Evolutionary conservation across 1,284 basidiomycete genomes (phyloP), one percentile per base, ranked within the genome.

Genomic region (Tilletia setariae): DNA sequence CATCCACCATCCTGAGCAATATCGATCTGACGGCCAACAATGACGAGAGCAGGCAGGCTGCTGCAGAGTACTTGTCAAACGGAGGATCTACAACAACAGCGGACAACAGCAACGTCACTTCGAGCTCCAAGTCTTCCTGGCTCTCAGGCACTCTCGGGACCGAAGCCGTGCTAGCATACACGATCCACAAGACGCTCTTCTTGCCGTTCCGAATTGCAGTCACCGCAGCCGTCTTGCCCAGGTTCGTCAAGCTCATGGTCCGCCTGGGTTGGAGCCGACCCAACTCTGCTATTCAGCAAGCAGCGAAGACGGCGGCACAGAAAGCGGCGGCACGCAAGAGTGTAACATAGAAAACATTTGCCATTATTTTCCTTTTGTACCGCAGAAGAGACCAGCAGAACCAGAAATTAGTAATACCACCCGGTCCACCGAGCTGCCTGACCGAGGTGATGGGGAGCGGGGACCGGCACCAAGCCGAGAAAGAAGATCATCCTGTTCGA

Each of bases 151-250:
- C 64, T 4, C 67, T 97, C 8, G 94, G 92, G 83, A 93, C 94
- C 43, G 96, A 97, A 87, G 84, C 93, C 49, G 88, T 93, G 0
- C 85, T 98, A 70, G 95, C 96, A 7, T 98, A 94, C 83, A 91
- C 91, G 8, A 89, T 98, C 66, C 95, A 98, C 87, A 98, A 98
- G 85, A 96, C 93, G 0, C 82, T 93, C 0, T 90, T 98, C 78
- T 82, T 98, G n/a, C 95, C 96, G 6, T 83, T 98, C 23, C 85
- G 96, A 25, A 88, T 97, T 0, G 94, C 92, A 0, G 83, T 95
- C 71, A 97, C 95, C 0, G 93, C 92, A 1, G 90, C 89, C 0
- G 84, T 93, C 69, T 96, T 94, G 0, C 94, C 94, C 0, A 87
- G 86, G 75, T 84, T 96, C 28, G 94, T 96, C 2, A 86, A 86